These are phyloP conservation scores for Perilla frutescens DNA, from an alignment of 257 asterid species.

Conservation along the genomic window DNA sequence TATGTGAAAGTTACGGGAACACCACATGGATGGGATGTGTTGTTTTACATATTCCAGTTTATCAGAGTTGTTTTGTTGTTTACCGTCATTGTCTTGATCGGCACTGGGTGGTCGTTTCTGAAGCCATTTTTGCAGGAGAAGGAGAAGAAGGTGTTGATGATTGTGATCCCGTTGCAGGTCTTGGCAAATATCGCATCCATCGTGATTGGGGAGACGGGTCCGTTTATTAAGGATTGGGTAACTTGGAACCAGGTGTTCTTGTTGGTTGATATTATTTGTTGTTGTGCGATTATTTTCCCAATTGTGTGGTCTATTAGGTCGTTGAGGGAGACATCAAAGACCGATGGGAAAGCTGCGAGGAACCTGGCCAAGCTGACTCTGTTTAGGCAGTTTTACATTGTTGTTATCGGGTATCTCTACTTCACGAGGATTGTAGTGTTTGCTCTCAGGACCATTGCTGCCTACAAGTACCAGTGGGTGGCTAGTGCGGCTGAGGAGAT, in stretches of 20 bases:
- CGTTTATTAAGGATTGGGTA: slow-evolving; percentile 91
- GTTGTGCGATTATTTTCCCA: slow-evolving; percentile 94
- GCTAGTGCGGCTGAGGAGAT: slow-evolving; percentile 92
- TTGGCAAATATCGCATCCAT: slow-evolving; percentile 88
- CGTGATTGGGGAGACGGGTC: slow-evolving; percentile 97
- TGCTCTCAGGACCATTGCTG: slow-evolving; percentile 84
- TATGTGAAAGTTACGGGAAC: slow-evolving; percentile 94
- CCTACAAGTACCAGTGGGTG: slow-evolving; percentile 96
- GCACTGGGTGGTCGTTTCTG: slow-evolving; percentile 94
- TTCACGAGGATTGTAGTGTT: slow-evolving; percentile 97
- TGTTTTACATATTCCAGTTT: slow-evolving; percentile 93
- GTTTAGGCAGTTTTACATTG: slow-evolving; percentile 94
- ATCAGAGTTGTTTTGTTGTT: slow-evolving; percentile 83
- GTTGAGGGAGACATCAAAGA: slow-evolving; percentile 94
- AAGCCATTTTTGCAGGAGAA: slow-evolving; percentile 91
- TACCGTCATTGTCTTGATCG: slow-evolving; percentile 83
- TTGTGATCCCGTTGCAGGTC: slow-evolving; percentile 93
- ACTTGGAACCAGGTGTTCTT: slow-evolving; percentile 94
- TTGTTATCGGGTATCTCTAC: slow-evolving; percentile 91
- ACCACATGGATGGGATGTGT: slow-evolving; percentile 97
- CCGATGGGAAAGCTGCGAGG: slow-evolving; percentile 98
- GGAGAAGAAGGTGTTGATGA: slow-evolving; percentile 97
- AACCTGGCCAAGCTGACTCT: slow-evolving; percentile 85
- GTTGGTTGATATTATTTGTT: slow-evolving; percentile 90
- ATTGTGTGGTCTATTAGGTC: slow-evolving; percentile 97